Conservation (phyloP, 2,329 filamentous ascomycete genomes). For the Didymella sp. region DNA sequence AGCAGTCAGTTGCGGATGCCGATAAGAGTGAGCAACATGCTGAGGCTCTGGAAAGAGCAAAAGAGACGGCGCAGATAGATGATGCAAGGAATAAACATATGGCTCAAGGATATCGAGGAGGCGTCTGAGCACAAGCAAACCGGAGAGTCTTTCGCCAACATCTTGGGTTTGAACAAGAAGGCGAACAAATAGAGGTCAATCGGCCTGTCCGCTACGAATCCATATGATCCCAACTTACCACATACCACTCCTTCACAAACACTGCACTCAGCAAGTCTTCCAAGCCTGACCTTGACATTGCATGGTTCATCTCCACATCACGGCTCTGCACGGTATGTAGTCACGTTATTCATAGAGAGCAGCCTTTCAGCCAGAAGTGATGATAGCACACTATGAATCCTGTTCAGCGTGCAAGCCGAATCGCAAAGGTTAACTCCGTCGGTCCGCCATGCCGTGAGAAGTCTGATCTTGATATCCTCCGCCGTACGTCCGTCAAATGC, state of each 20-base stretch:
- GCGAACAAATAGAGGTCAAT: background rate
- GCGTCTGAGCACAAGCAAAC: conserved; percentile 1
- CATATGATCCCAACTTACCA: conserved; percentile 1
- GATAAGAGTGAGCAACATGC: no score
- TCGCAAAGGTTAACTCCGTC: conserved; percentile 39
- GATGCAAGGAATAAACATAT: background rate
- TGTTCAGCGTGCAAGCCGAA: conserved; percentile 40
- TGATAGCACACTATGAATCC: conserved; percentile 45
- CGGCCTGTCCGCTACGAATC: background rate
- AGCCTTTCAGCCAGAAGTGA: conserved; percentile 39
- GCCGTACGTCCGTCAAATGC: conserved; percentile 28
- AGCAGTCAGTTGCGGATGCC: background rate
- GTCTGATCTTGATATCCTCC: conserved; percentile 33
- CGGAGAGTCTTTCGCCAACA: background rate
- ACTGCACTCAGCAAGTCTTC: background rate
- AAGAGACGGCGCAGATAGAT: background rate
- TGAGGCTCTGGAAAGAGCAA: background rate
- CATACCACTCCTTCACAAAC: background rate
- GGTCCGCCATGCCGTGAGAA: conserved; percentile 40
- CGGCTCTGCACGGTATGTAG: background rate
- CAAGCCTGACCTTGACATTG: background rate
- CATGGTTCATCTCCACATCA: background rate
- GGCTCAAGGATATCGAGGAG: background rate
- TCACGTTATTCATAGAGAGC: conserved; percentile 15
- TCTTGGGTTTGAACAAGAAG: background rate